These are phyloP conservation scores for Pharus latifolius DNA, from an alignment of 176 grass and related monocot species.

Conservation along the genomic window DNA sequence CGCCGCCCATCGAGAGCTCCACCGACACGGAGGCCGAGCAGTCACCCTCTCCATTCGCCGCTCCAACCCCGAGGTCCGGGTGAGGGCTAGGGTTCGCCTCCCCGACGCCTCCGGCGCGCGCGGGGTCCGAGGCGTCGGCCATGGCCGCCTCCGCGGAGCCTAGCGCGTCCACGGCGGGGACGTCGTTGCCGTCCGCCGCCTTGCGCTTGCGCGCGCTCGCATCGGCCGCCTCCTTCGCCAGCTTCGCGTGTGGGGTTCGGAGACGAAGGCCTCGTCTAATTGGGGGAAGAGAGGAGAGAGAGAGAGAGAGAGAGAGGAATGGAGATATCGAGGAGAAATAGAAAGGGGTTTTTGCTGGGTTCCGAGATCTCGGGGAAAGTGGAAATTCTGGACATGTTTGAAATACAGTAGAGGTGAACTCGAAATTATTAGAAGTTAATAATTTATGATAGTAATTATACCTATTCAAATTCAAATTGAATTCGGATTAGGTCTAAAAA, in stretches of 20 bases:
- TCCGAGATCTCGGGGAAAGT: slow-evolving; percentile 36
- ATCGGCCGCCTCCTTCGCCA: slow-evolving; percentile 91
- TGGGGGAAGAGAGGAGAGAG: slow-evolving; percentile 17
- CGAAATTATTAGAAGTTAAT: no score
- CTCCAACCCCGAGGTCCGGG: not conserved
- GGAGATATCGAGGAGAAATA: no score
- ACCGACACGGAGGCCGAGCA: slow-evolving; percentile 33
- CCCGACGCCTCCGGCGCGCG: not conserved
- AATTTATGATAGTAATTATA: no score
- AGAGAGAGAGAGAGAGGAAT: not conserved
- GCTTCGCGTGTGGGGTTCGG: slow-evolving; percentile 29
- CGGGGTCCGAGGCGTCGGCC: slow-evolving; percentile 12
- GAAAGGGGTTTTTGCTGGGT: not conserved
- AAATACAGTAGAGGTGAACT: no score
- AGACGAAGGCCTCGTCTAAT: slow-evolving; percentile 22
- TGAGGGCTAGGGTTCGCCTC: slow-evolving; percentile 23
- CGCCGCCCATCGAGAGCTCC: slow-evolving; percentile 38
- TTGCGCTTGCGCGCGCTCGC: slow-evolving; percentile 82
- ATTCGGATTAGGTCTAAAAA: no score
- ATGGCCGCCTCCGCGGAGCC: slow-evolving; percentile 19
- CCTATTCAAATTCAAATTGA: no score
- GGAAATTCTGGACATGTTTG: no score
- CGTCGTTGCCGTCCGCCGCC: slow-evolving; percentile 38
- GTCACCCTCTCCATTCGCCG: not conserved
- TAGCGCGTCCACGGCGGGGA: not conserved